Base-by-base conservation (phyloP, 257 asterid genomes). In the Lavandula angustifolia region DNA sequence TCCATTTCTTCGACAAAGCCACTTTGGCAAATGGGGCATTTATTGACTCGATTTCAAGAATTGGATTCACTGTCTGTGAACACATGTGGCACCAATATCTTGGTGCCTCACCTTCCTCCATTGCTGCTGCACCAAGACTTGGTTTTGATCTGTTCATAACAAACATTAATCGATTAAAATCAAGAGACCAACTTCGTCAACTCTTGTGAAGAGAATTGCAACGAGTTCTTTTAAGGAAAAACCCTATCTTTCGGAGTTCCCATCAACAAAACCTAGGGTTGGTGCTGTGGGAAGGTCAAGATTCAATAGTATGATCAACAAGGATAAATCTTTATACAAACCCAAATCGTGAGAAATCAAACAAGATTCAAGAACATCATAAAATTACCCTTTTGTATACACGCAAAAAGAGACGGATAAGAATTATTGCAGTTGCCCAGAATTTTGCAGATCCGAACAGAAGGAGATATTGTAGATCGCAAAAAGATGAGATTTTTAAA, bases 1-100 rank as follows among this genome's bases (percentile, higher is more conserved):
- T 80, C 44, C 85, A 84, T 79, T 78, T 86, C 94, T 74, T 91
- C 96, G 1, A 91, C 73, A 46, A 91, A 91, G n/a, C 96, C 98
- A 11, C 87, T 66, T 62, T 68, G 79, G 71, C 98, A 91, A 9
- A 79, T 64, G 71, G 95, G 91, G 78, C 96, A 91, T 68, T 86
- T 5, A 91, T 34, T 0, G 78, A 34, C 56, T 88, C 95, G 6
- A 78, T 66, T 66, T 80, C 95, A 73, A 75, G 18, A 9, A 80
- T 41, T 3, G 98, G 96, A 57, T 81, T 77, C 73, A 91, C 98
- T 44, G 69, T 79, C 70, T 74, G 87, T 6, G 84, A 78, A 67
- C 98, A 91, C 77, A 70, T 71, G 58, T 91, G 83, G 79, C 98
- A 91, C 98, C 96, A 91, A 67, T 82, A 82, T 60, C 75, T 70